phyloP scores from a whole-genome alignment of 768 basidiomycete genomes.

The Mycena sanguinolenta region DNA sequence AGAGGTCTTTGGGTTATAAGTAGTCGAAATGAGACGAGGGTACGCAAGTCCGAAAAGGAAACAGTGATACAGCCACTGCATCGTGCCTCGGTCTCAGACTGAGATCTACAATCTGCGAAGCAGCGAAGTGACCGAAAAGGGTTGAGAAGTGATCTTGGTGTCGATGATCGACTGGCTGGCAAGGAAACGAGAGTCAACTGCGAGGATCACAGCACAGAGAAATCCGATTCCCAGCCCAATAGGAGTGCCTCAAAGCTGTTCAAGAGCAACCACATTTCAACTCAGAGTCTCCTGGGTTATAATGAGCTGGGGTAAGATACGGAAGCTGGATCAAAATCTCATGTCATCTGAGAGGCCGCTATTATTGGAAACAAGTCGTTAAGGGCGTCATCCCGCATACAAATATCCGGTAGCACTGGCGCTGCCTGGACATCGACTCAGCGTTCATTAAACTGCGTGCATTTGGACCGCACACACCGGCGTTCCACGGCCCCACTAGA shows the following conservation, averaged over 20 bases:
- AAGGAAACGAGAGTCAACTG: slow-evolving; percentile 9
- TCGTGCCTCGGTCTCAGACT: slow-evolving; percentile 31
- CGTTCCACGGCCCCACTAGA: slow-evolving; percentile 22
- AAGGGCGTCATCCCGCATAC: neutral
- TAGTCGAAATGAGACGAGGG: too few species aligned
- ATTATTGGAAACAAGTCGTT: too few species aligned
- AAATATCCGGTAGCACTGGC: slow-evolving; percentile 4
- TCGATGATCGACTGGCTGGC: slow-evolving; percentile 29
- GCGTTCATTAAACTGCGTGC: slow-evolving; percentile 6
- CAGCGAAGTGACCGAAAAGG: slow-evolving; percentile 18
- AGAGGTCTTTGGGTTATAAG: too few species aligned
- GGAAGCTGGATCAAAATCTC: too few species aligned
- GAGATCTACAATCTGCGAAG: slow-evolving; percentile 26
- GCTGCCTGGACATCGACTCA: slow-evolving; percentile 10
- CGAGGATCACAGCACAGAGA: neutral
- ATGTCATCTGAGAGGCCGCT: too few species aligned
- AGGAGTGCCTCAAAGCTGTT: neutral
- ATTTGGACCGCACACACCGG: neutral
- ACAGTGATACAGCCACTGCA: too few species aligned
- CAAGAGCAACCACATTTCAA: neutral
- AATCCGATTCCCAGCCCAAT: neutral
- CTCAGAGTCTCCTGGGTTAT: too few species aligned
- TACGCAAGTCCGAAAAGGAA: too few species aligned
- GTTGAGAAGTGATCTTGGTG: slow-evolving; percentile 31
- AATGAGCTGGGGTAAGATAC: too few species aligned